A percentile compares a stretch with the other conserved stretches of the same genome.
These are phyloP conservation scores for Piloderma croceum DNA, from an alignment of 768 basidiomycete genomes.

Conservation along the genomic window DNA sequence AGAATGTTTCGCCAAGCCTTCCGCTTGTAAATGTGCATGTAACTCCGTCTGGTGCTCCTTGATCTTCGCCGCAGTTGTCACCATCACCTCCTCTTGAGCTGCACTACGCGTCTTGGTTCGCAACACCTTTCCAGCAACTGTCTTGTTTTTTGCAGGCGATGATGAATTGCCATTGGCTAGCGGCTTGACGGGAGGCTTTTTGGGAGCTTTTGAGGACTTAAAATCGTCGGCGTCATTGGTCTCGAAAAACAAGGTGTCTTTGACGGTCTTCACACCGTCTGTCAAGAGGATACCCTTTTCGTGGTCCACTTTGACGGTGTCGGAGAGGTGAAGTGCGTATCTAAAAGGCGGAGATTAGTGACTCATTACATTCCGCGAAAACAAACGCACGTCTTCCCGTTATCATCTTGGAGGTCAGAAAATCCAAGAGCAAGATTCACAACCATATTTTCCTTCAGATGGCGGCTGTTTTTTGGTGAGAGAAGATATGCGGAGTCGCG, in stretches of 20 bases:
- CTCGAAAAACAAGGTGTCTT: conserved; percentile 86
- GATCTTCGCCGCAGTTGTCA: conserved; percentile 71
- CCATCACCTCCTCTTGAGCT: conserved; percentile 77
- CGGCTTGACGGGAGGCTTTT: conserved; percentile 45
- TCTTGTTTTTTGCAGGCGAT: conserved; percentile 63
- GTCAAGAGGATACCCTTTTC: conserved; percentile 68
- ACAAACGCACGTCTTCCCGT: conserved; percentile 63
- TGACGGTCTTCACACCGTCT: conserved; percentile 75
- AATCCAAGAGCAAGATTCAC: conserved; percentile 84
- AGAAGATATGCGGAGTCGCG: conserved; percentile 83
- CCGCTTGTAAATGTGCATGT: conserved; percentile 67
- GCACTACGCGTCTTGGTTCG: conserved; percentile 88
- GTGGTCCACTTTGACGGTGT: conserved; percentile 76
- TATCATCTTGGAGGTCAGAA: conserved; percentile 69
- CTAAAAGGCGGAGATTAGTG: conserved; percentile 32
- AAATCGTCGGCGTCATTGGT: conserved; percentile 56
- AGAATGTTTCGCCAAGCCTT: conserved; percentile 78
- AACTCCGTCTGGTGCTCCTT: conserved; percentile 85
- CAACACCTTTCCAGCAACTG: conserved; percentile 78
- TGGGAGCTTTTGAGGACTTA: conserved; percentile 49
- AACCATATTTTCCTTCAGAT: conserved; percentile 75
- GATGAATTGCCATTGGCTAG: conserved; percentile 57
- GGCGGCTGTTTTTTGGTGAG: conserved; percentile 70
- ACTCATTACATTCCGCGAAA: neutral
- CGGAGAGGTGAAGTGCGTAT: conserved; percentile 83